Base-by-base conservation (phyloP, 2,329 filamentous ascomycete genomes). In the Mariannaea elegans region DNA sequence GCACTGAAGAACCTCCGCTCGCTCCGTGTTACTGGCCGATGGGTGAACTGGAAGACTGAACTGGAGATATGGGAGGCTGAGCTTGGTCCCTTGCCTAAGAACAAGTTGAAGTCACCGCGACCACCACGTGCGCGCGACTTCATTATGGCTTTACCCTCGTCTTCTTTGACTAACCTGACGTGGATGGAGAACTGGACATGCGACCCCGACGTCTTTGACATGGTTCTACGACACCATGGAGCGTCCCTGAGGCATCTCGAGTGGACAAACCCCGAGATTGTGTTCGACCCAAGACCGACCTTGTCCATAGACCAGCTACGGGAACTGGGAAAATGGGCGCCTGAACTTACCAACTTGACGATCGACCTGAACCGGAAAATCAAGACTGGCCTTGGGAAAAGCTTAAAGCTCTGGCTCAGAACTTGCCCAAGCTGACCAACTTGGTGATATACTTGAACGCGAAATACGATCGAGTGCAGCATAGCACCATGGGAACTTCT, bases 241-340 rank as follows among this genome's bases (percentile, higher is more conserved):
- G 1, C 46, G 1, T 45, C 56, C 1, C 32, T 65, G 9, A 46
- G 29, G 1, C 7, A 58, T 3, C 36, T 65, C 0, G 39, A 56
- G 7, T 65, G 62, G 63, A 63, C 56, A 3, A 65, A 52, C 13
- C 4, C 32, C 2, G 62, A 65, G 18, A 1, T 18, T 2, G 21
- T 7, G 3, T 16, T 7, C 3, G 10, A 41, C 0, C 47, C 38
- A 2, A 62, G 59, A 5, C 44, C 62, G 2, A 41, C 23, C 1
- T 10, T 61, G 3, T 58, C 56, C 1, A 23, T 27, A 0, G 8
- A 42, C 3, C 64, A 65, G 13, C 31, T 65, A 1, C 38, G 7
- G 3, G 27, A 12, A 2, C 3, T 65, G 1, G 49, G 60, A 0
- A 3, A 31, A 2, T 56, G 52, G 60, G 49, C 56, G 1, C 62